Base-by-base conservation (phyloP, 768 basidiomycete genomes). In the Podaxis carcinomalis region DNA sequence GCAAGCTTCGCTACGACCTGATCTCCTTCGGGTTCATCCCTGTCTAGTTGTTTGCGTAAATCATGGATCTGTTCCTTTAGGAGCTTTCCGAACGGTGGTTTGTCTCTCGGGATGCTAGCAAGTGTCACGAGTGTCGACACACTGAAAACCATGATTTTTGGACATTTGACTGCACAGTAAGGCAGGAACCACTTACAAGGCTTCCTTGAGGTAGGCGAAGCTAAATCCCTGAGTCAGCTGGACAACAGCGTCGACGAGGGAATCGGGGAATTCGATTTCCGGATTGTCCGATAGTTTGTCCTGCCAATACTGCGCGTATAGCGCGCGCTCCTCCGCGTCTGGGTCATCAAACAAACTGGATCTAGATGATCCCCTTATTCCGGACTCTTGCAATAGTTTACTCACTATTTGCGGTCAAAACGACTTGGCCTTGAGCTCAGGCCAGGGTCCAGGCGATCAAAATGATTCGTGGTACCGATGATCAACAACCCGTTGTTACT, bases 151-250 rank as follows among this genome's bases (percentile, higher is more conserved):
- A 28, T 13, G 16, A 14, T 44, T 11, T 57, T 42, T 62, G 16
- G 23, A 59, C n/a, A 5, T 37, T 9, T 39, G 19, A 19, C 52
- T 39, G 25, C 32, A 52, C 21, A 32, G 14, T n/a, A 16, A 13
- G 32, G 59, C 35, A 28, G 25, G 35, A 25, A 40, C 19, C 57
- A 79, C 90, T 62, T 69, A 94, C 92, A 94, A 94, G 2, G 85
- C 90, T 72, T 94, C 93, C 70, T 95, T 94, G 67, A 95, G 76
- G 72, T 92, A 94, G 0, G 93, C 91, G 70, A 94, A 94, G 65
- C 88, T 90, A 76, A 94, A 94, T 32, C 77, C 75, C 35, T 80
- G 75, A 0, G 92, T 93, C 61, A 73, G 56, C 9, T 78, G 73
- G 4, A 87, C 90, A 27, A 90, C 75, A 63, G 84, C 80, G 10